Conservation (phyloP, 2,329 filamentous ascomycete genomes). For the Pseudocercospora vitis region DNA sequence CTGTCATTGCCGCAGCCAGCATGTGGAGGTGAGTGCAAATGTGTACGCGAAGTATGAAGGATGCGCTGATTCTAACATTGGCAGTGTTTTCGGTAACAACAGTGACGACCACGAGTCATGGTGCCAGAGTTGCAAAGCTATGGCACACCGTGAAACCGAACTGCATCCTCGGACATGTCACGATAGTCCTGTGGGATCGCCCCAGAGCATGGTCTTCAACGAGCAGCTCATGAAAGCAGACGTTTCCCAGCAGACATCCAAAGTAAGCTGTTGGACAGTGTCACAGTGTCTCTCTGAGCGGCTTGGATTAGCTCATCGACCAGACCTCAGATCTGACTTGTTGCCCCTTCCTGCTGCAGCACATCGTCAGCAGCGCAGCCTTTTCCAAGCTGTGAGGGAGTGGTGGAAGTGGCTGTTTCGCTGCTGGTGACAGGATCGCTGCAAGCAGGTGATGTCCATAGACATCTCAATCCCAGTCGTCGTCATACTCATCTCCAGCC, state of each 20-base stretch:
- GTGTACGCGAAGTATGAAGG: background rate
- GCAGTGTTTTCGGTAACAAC: background rate
- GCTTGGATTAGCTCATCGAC: background rate
- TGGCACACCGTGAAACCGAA: background rate
- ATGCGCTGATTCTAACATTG: background rate
- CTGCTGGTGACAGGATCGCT: background rate
- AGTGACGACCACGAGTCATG: background rate
- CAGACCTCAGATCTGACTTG: background rate
- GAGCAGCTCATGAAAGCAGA: too few relatives aligned
- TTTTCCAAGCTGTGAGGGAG: background rate
- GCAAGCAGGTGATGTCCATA: background rate
- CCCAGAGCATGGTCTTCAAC: too few relatives aligned
- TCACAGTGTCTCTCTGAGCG: background rate
- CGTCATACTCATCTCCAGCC: conserved; percentile 44
- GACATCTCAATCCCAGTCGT: conserved; percentile 52
- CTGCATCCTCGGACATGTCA: too few relatives aligned
- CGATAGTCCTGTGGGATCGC: too few relatives aligned
- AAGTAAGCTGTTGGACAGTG: too few relatives aligned
- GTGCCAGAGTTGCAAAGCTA: background rate
- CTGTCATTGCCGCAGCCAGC: background rate
- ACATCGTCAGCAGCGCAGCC: background rate
- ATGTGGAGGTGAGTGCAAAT: background rate
- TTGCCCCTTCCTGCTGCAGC: background rate
- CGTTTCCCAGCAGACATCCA: too few relatives aligned
- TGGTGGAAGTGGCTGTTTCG: background rate